A percentile compares a stretch with the other conserved stretches of the same genome.
phyloP scores from a whole-genome alignment of 495 filamentous ascomycete genomes.

The Podospora didyma region DNA sequence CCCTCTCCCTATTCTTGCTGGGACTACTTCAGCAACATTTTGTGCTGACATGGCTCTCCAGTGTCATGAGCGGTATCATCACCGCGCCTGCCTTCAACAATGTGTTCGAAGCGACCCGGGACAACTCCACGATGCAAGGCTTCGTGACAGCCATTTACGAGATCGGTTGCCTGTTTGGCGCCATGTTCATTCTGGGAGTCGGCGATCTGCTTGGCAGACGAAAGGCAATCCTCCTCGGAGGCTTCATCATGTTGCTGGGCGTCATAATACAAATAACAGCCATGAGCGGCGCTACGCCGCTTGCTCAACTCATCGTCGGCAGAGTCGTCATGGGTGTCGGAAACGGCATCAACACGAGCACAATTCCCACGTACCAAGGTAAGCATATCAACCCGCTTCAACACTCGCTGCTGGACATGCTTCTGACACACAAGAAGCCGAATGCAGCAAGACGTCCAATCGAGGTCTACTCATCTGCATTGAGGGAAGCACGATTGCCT shows the following conservation, averaged over 20 bases:
- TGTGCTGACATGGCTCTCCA: not conserved
- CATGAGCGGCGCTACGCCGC: slow-evolving; percentile 34
- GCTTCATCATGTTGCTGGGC: slow-evolving; percentile 67
- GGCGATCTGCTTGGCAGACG: slow-evolving; percentile 69
- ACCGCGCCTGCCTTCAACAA: slow-evolving; percentile 65
- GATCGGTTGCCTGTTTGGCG: slow-evolving; percentile 71
- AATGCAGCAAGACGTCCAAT: slow-evolving; percentile 71
- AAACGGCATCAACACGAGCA: slow-evolving; percentile 74
- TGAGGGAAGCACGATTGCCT: slow-evolving; percentile 74
- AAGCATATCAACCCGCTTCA: too few species aligned
- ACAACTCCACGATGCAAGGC: slow-evolving; percentile 70
- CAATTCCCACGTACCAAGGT: slow-evolving; percentile 80
- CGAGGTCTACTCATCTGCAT: slow-evolving; percentile 81
- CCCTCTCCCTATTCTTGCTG: not conserved
- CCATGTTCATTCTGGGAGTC: slow-evolving; percentile 63
- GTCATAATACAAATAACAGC: slow-evolving; percentile 64
- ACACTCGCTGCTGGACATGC: too few species aligned
- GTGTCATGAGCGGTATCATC: slow-evolving; percentile 77
- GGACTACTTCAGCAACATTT: not conserved
- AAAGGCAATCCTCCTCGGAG: slow-evolving; percentile 53
- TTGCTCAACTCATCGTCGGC: slow-evolving; percentile 71
- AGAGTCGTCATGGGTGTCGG: slow-evolving; percentile 70
- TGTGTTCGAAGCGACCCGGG: slow-evolving; percentile 62
- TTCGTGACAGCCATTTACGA: slow-evolving; percentile 82
- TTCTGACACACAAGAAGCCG: slow-evolving; percentile 24